Base-by-base conservation (phyloP, 805 yeast species). In the Metschnikowia peoriensis region DNA sequence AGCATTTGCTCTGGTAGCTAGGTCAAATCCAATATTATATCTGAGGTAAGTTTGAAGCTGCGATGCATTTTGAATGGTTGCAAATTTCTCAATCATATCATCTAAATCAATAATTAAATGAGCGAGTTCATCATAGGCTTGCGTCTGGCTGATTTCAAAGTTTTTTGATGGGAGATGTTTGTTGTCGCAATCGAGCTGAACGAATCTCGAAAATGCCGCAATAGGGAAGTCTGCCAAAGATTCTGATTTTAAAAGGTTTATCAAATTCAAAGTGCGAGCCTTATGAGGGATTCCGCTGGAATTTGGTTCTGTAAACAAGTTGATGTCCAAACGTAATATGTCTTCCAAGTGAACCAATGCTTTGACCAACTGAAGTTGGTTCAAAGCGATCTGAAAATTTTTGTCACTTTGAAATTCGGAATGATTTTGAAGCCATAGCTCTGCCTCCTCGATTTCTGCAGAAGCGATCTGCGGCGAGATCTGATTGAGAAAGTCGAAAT, bases 161-260 rank as follows among this genome's bases (percentile, higher is more conserved):
- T 73, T 58, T 6, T 68, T 69, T n/a, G 66, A 58, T 3, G 79
- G 78, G 16, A 75, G 70, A 52, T 66, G 70, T 49, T 66, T 64
- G 59, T 75, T 75, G 53, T 66, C 67, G 50, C 66, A 55, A 49
- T 70, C 74, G 4, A 63, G 56, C 50, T 75, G 79, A 6, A 69
- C 66, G 47, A 68, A 73, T 44, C 63, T 64, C 3, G 78, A 73
- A 41, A 75, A 65, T 28, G 55, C 59, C n/a, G 49, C 40, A 9
- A 16, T 17, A 10, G 57, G 58, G 17, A 22, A 35, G 6, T 39
- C 44, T 5, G 10, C 17, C n/a, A 38, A 42, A 11, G 35, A 12
- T 14, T 38, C 16, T 10, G 16, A 27, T 15, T 34, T 12, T 11
- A 50, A 32, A 2, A 32, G n/a, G 11, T 38, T 9, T 11, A 46